A percentile compares a stretch with the other conserved stretches of the same genome.
Evolutionary conservation across 345 rosid genomes (phyloP).

Genomic region (Firmiana major): DNA sequence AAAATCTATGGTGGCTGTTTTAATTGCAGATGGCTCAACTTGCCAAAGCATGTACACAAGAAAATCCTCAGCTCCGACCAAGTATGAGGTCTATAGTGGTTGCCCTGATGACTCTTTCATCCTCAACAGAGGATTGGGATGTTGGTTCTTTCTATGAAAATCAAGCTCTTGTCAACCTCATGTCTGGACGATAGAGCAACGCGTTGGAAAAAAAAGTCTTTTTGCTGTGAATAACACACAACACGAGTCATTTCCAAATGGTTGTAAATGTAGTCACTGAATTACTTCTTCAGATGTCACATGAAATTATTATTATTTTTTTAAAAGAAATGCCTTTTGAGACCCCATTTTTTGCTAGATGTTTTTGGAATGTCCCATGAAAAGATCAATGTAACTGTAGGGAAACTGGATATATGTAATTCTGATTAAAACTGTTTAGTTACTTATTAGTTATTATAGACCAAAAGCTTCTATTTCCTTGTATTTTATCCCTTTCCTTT

Average conservation of each 20-base stretch:
- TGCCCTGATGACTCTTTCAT: conserved; percentile 78
- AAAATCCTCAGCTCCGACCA: conserved; percentile 72
- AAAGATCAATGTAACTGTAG: not conserved
- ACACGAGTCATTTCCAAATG: not conserved
- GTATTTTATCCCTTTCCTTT: not conserved
- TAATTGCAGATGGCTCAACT: conserved; percentile 78
- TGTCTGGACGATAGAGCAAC: conserved; percentile 64
- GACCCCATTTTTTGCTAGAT: not conserved
- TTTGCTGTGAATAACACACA: not conserved
- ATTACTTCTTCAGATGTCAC: not conserved
- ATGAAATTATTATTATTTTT: not conserved
- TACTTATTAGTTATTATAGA: not conserved
- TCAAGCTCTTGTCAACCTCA: conserved; percentile 62
- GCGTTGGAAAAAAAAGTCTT: not conserved
- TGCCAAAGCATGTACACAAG: conserved; percentile 84
- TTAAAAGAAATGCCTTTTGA: not conserved
- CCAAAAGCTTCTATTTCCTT: not conserved
- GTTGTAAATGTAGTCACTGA: not conserved
- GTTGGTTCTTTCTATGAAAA: conserved; percentile 62
- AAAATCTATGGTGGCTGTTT: conserved; percentile 3
- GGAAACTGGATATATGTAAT: not conserved
- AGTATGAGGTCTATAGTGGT: conserved; percentile 90
- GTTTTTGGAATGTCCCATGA: not conserved
- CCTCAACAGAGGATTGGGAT: conserved; percentile 83
- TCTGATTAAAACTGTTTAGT: too few species aligned